Evolutionary conservation across 2,329 filamentous ascomycete species (phyloP).

Genomic region (Nemania diffusa): DNA sequence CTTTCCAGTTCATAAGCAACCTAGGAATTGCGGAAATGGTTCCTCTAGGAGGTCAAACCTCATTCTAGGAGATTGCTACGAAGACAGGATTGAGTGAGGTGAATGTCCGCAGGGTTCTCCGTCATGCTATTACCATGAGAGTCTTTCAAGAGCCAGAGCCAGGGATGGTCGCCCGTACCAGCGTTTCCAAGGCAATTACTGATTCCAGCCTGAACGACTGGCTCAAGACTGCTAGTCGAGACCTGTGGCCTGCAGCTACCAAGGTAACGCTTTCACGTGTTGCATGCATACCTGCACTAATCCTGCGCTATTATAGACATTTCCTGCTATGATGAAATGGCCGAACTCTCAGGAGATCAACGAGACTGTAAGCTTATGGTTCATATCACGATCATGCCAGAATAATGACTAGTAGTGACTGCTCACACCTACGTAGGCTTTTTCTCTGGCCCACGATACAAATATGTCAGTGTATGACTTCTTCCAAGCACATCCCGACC

Average conservation of each 20-base stretch:
- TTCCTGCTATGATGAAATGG: conserved; percentile 52
- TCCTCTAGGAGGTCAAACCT: conserved; percentile 40
- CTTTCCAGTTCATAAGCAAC: conserved; percentile 46
- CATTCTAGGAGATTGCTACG: conserved; percentile 45
- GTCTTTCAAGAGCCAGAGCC: conserved; percentile 54
- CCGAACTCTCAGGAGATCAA: conserved; percentile 51
- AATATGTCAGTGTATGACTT: neutral
- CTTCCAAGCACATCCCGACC: neutral
- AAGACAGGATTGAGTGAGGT: conserved; percentile 41
- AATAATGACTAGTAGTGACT: too few species aligned
- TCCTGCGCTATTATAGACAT: conserved; percentile 35
- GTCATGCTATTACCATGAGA: conserved; percentile 52
- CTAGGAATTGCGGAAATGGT: conserved; percentile 47
- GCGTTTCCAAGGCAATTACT: conserved; percentile 48
- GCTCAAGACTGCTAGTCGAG: conserved; percentile 47
- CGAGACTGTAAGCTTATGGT: conserved; percentile 44
- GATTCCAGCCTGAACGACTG: conserved; percentile 47
- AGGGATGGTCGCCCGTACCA: conserved; percentile 55
- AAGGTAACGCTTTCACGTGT: conserved; percentile 32
- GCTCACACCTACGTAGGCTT: too few species aligned
- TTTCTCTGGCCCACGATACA: too few species aligned
- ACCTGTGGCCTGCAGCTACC: conserved; percentile 47
- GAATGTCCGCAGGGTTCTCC: conserved; percentile 44
- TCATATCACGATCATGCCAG: too few species aligned
- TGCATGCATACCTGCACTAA: too few species aligned